A percentile compares a stretch with the other conserved stretches of the same genome.
These are phyloP conservation scores for Strigomonas culicis DNA, from an alignment of 208 protist genomes.

Conservation along the genomic window DNA sequence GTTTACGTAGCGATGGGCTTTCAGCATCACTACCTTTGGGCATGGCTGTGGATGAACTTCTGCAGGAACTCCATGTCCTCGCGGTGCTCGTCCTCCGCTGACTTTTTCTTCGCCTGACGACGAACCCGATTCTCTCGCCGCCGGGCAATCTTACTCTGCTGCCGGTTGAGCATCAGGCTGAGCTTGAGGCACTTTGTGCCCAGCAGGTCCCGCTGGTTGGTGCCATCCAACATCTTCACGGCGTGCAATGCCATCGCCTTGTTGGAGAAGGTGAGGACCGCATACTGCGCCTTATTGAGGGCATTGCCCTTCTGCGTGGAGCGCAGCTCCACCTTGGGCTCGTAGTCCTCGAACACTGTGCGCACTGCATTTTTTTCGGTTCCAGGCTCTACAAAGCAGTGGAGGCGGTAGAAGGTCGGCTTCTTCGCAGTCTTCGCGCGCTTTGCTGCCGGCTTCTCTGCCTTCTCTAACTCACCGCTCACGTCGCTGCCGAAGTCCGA, in stretches of 20 bases:
- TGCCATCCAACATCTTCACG: constrained; percentile 72
- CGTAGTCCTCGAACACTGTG: constrained; percentile 80
- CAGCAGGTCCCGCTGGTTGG: constrained; percentile 74
- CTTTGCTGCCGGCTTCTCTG: constrained; percentile 18
- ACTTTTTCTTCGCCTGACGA: constrained; percentile 21
- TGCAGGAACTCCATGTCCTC: constrained; percentile 69
- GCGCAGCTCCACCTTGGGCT: constrained; percentile 77
- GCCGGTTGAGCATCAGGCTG: constrained; percentile 70
- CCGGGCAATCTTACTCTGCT: constrained; percentile 63
- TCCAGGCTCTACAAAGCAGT: constrained; percentile 89
- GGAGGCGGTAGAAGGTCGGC: constrained; percentile 55
- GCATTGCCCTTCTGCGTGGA: constrained; percentile 82
- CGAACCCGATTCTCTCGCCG: constrained; percentile 45
- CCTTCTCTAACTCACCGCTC: constrained; percentile 1
- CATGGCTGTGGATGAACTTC: constrained; percentile 50
- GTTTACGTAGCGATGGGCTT: not conserved
- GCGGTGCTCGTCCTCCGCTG: constrained; percentile 26
- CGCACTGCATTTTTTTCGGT: constrained; percentile 79
- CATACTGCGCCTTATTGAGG: constrained; percentile 87
- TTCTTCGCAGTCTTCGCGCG: constrained; percentile 27
- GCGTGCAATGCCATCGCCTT: constrained; percentile 82
- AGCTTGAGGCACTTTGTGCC: constrained; percentile 71
- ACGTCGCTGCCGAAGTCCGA: constrained; percentile 42
- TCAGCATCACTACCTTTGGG: constrained; percentile 12
- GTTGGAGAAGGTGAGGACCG: constrained; percentile 88